Evolutionary conservation across 257 asterid species (phyloP).

Genomic region (Osmanthus fragrans): DNA sequence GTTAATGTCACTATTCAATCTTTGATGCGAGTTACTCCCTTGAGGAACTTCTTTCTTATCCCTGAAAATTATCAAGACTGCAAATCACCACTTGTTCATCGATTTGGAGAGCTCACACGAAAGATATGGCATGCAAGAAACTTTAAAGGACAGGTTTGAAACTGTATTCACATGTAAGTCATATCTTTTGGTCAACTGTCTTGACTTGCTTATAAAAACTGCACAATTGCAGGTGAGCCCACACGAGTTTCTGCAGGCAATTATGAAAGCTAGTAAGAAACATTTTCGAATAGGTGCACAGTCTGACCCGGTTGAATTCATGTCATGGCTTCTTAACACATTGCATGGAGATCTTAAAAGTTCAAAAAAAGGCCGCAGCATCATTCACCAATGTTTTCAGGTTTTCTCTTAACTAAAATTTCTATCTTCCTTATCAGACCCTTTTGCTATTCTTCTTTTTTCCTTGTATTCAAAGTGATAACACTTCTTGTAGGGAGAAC

Average conservation of each 20-base stretch:
- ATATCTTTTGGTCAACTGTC: not conserved
- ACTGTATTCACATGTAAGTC: slow-evolving; percentile 1
- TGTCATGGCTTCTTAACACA: slow-evolving; percentile 94
- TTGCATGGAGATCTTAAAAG: slow-evolving; percentile 72
- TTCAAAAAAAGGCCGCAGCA: slow-evolving; percentile 69
- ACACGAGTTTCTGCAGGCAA: slow-evolving; percentile 95
- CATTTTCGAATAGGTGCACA: slow-evolving; percentile 84
- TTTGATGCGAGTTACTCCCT: slow-evolving; percentile 94
- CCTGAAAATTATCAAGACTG: slow-evolving; percentile 82
- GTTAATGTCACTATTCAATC: slow-evolving; percentile 96
- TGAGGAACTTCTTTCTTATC: slow-evolving; percentile 95
- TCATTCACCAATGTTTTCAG: slow-evolving; percentile 94
- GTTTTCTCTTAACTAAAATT: slow-evolving; percentile 28
- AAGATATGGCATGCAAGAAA: slow-evolving; percentile 97
- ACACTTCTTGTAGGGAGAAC: slow-evolving; percentile 67
- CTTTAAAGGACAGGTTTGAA: slow-evolving; percentile 93
- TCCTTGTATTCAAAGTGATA: slow-evolving; percentile 12
- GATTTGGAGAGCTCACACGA: slow-evolving; percentile 96
- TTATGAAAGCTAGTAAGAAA: slow-evolving; percentile 91
- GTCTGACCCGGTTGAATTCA: slow-evolving; percentile 97
- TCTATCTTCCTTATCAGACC: not conserved
- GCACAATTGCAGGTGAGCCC: slow-evolving; percentile 86
- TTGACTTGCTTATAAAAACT: slow-evolving; percentile 23
- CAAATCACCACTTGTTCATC: slow-evolving; percentile 90
- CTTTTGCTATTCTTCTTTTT: not conserved